Percentiles rank a stretch among this genome's conserved stretches.
These are phyloP conservation scores for Ulmus americana DNA, from an alignment of 331 rosid genomes.

Conservation along the genomic window DNA sequence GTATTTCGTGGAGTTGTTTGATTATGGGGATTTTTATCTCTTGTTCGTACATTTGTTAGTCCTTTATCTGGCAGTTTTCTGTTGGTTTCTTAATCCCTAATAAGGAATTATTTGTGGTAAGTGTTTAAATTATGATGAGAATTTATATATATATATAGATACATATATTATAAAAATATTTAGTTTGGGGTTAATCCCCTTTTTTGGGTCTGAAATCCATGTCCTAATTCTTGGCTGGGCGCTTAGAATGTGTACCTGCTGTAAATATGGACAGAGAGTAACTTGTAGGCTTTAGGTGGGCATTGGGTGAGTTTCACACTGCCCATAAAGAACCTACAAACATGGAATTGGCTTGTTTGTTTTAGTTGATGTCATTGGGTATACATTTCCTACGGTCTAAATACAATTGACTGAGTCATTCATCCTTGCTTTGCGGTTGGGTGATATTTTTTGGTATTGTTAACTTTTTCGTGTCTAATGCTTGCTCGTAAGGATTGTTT, in stretches of 20 bases:
- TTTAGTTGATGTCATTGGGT: too few species aligned
- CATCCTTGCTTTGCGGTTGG: not conserved
- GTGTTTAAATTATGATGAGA: too few species aligned
- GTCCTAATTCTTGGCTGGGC: slow-evolving; percentile 80
- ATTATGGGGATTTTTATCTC: not conserved
- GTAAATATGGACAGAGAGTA: slow-evolving; percentile 66
- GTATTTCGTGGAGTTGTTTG: not conserved
- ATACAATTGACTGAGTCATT: not conserved
- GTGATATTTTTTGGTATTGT: not conserved
- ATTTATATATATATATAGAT: too few species aligned
- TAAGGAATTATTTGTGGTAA: too few species aligned
- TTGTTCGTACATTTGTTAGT: too few species aligned
- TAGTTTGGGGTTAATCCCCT: too few species aligned
- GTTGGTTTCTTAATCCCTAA: too few species aligned
- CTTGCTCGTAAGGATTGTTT: too few species aligned
- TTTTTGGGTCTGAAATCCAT: too few species aligned
- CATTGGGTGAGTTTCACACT: slow-evolving; percentile 30
- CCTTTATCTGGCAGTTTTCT: too few species aligned
- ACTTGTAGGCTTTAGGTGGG: slow-evolving; percentile 67
- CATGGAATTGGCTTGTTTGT: slow-evolving; percentile 6
- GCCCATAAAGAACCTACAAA: slow-evolving; percentile 53
- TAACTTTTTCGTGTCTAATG: not conserved
- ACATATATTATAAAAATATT: too few species aligned
- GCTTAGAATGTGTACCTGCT: slow-evolving; percentile 56
- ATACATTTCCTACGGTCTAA: too few species aligned